Evolutionary conservation across 345 rosid species (phyloP), one percentile per base, ranked within the genome.

Genomic region (Carallia brachiata): DNA sequence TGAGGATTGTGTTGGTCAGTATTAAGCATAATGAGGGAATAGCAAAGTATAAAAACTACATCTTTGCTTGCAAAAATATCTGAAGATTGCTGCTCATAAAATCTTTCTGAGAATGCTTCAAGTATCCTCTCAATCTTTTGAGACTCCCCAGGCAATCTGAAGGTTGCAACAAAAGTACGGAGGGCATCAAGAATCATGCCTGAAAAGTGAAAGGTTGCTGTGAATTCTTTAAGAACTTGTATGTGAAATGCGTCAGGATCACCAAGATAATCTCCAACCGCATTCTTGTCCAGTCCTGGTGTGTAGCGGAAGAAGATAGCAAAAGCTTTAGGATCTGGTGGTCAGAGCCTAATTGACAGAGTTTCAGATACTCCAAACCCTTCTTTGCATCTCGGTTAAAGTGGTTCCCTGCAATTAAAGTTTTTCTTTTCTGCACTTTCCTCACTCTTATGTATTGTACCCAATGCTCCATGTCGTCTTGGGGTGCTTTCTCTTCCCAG

Each of bases 1-100:
- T 94, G 97, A 5, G 95, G 96, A 60, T 94, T 94, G 74, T 94
- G 97, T 32, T 87, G 97, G 69, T 94, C 97, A 0, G 98, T 91
- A 47, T 94, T 94, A 47, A 94, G 96, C 98, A 94, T 94, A 27
- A 94, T 91, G 68, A 94, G 85, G 1, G 98, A 94, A 77, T 94
- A 94, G 27, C 96, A 91, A 6, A 94, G 70, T 4, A 94, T 85
- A 34, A 79, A 83, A 63, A 90, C 93, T 0, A 93, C 81, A 54
- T 94, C 97, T 75, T 94, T 90, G 52, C 82, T 80, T 16, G 86
- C 92, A 66, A 94, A 90, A 4, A 89, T 77, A 10, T 92, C 92
- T 0, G 85, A 74, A 1, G 96, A 78, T 68, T 92, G 97, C 39
- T 88, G 96, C 19, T 84, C 83, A 23, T 79, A 89, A 74, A 86